Evolutionary conservation across 2,329 filamentous ascomycete genomes (phyloP).

Genomic region (Trichoderma gracile): DNA sequence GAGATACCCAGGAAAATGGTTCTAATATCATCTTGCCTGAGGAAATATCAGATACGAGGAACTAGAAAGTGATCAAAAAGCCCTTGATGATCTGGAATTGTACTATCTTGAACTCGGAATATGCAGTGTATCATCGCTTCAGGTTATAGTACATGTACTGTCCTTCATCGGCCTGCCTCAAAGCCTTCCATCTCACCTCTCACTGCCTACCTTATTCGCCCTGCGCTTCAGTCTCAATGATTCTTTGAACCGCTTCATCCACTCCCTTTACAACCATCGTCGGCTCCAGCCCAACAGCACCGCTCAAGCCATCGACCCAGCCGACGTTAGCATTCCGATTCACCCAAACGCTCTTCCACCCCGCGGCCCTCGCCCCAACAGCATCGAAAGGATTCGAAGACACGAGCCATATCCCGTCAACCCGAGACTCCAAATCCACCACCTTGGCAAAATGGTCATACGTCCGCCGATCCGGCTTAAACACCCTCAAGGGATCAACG

Average conservation of each 20-base stretch:
- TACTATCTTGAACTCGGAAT: too few relatives aligned
- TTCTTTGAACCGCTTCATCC: slow-evolving; percentile 54
- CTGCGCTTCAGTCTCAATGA: slow-evolving; percentile 27
- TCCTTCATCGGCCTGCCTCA: too few relatives aligned
- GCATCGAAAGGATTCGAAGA: slow-evolving; percentile 74
- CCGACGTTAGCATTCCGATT: slow-evolving; percentile 58
- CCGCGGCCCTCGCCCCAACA: slow-evolving; percentile 61
- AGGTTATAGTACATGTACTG: too few relatives aligned
- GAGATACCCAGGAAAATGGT: too few relatives aligned
- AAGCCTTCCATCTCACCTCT: too few relatives aligned
- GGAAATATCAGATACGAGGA: too few relatives aligned
- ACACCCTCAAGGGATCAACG: slow-evolving; percentile 60
- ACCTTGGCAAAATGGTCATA: slow-evolving; percentile 61
- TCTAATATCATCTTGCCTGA: too few relatives aligned
- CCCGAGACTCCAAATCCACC: slow-evolving; percentile 48
- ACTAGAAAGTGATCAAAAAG: too few relatives aligned
- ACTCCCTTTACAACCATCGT: slow-evolving; percentile 57
- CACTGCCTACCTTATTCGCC: too few relatives aligned
- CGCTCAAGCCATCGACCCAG: slow-evolving; percentile 64
- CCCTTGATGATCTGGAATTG: too few relatives aligned
- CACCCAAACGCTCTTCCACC: slow-evolving; percentile 67
- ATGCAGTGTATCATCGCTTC: too few relatives aligned
- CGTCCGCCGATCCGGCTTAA: slow-evolving; percentile 64
- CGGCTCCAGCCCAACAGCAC: slow-evolving; percentile 48
- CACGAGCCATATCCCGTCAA: slow-evolving; percentile 64